A percentile compares a stretch with the other conserved stretches of the same genome.
phyloP scores from a whole-genome alignment of 148 eudicot genomes.

The Nepenthes gracilis region DNA sequence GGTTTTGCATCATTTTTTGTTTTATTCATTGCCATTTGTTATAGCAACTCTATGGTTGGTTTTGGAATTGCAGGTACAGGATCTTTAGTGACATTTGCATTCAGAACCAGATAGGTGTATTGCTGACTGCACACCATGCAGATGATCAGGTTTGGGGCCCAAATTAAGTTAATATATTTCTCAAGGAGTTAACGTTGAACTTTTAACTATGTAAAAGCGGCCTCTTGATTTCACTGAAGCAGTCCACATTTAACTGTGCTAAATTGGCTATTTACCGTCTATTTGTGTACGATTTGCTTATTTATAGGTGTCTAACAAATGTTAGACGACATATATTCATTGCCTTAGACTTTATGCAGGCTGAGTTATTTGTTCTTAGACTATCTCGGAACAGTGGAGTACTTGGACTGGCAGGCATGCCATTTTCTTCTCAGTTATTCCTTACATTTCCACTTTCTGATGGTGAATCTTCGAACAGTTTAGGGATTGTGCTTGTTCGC shows the following conservation, averaged over 20 bases:
- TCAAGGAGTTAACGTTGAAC: too few relatives aligned
- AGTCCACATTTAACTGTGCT: not conserved
- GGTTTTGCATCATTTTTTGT: too few relatives aligned
- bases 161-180: too few relatives aligned
- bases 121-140: constrained; percentile 89
- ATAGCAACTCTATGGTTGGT: not conserved
- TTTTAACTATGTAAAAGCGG: too few relatives aligned
- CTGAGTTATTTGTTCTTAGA: constrained; percentile 81
- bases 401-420: constrained; percentile 98
- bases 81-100: constrained; percentile 49
- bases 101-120: constrained; percentile 39
- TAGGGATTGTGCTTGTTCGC: constrained; percentile 57
- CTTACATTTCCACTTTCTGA: constrained; percentile 19
- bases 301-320: too few relatives aligned
- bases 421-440: constrained; percentile 61
- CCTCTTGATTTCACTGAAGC: too few relatives aligned
- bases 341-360: constrained; percentile 34
- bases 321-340: not conserved
- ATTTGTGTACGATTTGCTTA: too few relatives aligned
- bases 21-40: not conserved
- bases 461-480: constrained; percentile 23
- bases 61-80: constrained; percentile 43
- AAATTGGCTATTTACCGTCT: not conserved
- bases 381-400: constrained; percentile 95
- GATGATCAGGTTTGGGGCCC: constrained; percentile 80